Conservation (phyloP, 305 asterid genomes). For the Coffea humblotiana region DNA sequence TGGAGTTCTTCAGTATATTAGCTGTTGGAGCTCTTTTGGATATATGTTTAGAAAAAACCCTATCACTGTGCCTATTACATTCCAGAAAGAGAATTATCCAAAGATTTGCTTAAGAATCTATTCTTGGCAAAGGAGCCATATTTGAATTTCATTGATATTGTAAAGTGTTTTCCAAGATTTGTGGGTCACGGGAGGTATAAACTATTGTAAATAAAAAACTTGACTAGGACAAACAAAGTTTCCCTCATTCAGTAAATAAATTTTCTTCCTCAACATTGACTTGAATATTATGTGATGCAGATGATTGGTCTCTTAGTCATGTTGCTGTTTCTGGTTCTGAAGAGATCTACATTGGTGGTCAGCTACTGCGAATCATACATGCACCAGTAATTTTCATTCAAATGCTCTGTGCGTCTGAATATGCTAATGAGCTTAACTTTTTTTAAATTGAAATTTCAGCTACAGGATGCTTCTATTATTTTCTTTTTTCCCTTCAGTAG, state of each 20-base stretch:
- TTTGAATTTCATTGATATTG: neutral
- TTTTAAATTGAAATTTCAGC: neutral
- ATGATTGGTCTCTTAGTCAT: conserved; percentile 76
- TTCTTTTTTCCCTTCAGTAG: neutral
- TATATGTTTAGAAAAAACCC: neutral
- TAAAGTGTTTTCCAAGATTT: neutral
- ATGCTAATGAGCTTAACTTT: neutral
- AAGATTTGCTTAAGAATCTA: neutral
- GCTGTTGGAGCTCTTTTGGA: neutral
- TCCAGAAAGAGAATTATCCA: conserved; percentile 2
- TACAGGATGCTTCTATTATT: neutral
- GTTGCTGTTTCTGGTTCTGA: conserved; percentile 70
- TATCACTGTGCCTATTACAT: neutral
- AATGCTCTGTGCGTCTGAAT: neutral
- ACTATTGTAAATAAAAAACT: neutral
- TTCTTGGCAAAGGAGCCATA: neutral
- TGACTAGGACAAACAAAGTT: no score
- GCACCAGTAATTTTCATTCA: conserved; percentile 63
- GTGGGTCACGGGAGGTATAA: neutral
- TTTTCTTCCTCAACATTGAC: conserved; percentile 10
- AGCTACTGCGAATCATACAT: conserved; percentile 61
- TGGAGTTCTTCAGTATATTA: no score
- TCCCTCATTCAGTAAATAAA: neutral
- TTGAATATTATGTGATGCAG: conserved; percentile 42
- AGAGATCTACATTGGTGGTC: conserved; percentile 83